Conservation (phyloP, 805 yeast genomes). For the Pichia nanzhaoensis region DNA sequence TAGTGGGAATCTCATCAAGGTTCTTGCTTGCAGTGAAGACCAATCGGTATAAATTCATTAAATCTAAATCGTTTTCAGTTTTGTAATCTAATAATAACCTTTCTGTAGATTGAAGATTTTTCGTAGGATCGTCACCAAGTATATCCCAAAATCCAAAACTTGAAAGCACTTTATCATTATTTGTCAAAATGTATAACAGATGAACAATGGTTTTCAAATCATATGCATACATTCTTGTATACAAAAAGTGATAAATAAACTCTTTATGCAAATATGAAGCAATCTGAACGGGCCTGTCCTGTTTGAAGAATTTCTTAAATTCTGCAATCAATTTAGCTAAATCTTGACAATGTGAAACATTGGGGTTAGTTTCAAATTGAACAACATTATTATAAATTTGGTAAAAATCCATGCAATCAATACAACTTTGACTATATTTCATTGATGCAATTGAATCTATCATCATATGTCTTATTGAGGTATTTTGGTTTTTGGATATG, state of each 20-base stretch:
- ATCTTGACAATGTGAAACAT: neutral
- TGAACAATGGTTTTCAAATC: neutral
- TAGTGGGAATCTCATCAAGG: neutral
- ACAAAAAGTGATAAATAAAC: constrained; percentile 5
- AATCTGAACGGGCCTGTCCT: neutral
- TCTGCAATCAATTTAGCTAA: neutral
- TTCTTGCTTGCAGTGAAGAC: constrained; percentile 8
- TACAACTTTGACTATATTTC: neutral
- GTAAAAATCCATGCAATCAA: neutral
- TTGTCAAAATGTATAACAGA: constrained; percentile 4
- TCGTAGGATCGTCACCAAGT: neutral
- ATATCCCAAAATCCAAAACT: constrained; percentile 12
- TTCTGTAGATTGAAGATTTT: neutral
- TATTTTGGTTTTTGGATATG: constrained; percentile 1
- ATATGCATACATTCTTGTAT: neutral
- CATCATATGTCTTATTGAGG: neutral
- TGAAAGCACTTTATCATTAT: neutral
- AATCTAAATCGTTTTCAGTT: neutral
- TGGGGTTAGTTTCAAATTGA: neutral
- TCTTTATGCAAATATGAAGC: constrained; percentile 2
- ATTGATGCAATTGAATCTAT: constrained; percentile 1
- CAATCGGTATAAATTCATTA: constrained; percentile 5
- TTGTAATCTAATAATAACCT: neutral
- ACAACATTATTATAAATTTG: neutral
- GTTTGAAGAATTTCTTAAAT: neutral